A percentile compares a stretch with the other conserved stretches of the same genome.
phyloP scores from a whole-genome alignment of 768 basidiomycete species.

The Termitomyces sp. region DNA sequence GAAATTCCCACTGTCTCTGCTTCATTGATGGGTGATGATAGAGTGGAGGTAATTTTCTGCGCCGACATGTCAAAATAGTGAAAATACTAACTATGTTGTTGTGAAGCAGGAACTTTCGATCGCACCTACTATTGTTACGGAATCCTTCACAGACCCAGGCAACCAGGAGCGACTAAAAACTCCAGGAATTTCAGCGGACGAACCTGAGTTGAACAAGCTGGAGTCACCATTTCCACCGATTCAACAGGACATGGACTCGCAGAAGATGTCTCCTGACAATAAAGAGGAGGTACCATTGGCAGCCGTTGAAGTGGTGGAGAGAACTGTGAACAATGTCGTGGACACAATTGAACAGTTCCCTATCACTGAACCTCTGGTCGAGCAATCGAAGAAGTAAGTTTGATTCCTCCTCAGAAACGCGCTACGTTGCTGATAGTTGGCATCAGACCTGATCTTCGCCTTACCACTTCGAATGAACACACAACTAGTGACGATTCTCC shows the following conservation, averaged over 20 bases:
- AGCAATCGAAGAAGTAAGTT: slow-evolving; percentile 8
- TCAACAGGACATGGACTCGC: background rate
- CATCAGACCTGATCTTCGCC: slow-evolving; percentile 15
- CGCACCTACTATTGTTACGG: background rate
- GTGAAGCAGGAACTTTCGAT: background rate
- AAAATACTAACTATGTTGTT: background rate
- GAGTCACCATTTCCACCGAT: slow-evolving; percentile 13
- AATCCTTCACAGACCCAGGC: background rate
- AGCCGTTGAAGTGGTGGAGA: background rate
- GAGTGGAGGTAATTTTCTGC: background rate
- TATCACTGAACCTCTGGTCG: background rate
- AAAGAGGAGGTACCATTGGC: background rate
- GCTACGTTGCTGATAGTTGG: background rate
- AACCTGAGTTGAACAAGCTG: slow-evolving; percentile 10
- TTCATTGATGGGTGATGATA: background rate
- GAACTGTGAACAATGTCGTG: background rate
- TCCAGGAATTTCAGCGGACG: slow-evolving; percentile 10
- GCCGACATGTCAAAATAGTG: background rate
- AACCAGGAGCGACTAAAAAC: slow-evolving; percentile 9
- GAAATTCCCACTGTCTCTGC: background rate
- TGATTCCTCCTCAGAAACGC: background rate
- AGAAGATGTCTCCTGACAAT: background rate
- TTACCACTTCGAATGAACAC: slow-evolving; percentile 14
- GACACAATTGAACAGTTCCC: slow-evolving; percentile 15
- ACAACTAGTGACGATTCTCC: background rate